A percentile compares a stretch with the other conserved stretches of the same genome.
Evolutionary conservation across 371 early-diverging fungal genomes (phyloP).

Genomic region (Rhizopus delemar): DNA sequence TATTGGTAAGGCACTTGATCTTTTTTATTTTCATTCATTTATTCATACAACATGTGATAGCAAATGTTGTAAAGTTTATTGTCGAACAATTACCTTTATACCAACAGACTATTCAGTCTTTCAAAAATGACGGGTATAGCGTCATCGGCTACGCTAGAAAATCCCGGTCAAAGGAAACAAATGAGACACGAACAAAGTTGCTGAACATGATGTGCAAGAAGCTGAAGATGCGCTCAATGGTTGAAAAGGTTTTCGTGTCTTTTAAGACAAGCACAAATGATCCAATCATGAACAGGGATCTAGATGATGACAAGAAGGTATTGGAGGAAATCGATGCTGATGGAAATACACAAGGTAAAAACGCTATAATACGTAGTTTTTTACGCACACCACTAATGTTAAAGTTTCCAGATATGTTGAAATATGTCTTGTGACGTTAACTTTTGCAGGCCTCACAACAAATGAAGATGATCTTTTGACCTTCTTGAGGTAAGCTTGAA

Average conservation of each 20-base stretch:
- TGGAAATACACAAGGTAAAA: conserved; percentile 8
- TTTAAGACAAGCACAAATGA: neutral
- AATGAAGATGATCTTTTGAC: conserved; percentile 4
- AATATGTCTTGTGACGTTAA: neutral
- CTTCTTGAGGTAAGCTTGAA: conserved; percentile 3
- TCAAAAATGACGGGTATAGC: conserved; percentile 1
- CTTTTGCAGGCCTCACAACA: conserved; percentile 7
- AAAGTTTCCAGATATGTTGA: neutral
- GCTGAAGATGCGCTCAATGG: neutral
- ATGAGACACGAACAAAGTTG: neutral
- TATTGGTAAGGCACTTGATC: conserved; percentile 11
- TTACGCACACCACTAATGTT: neutral
- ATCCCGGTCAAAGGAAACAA: neutral
- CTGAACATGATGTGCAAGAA: neutral
- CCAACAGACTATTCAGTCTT: conserved; percentile 2
- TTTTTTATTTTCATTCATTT: conserved; percentile 1
- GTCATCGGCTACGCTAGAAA: neutral
- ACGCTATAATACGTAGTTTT: neutral
- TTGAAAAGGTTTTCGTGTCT: conserved; percentile 1
- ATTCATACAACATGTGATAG: neutral
- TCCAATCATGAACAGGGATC: neutral
- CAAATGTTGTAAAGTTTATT: neutral
- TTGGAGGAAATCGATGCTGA: neutral
- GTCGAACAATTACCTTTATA: conserved; percentile 2
- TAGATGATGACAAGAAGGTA: conserved; percentile 2